Conservation (phyloP, 176 grass and related monocot genomes). For the Rhipidocladum racemiflorum region DNA sequence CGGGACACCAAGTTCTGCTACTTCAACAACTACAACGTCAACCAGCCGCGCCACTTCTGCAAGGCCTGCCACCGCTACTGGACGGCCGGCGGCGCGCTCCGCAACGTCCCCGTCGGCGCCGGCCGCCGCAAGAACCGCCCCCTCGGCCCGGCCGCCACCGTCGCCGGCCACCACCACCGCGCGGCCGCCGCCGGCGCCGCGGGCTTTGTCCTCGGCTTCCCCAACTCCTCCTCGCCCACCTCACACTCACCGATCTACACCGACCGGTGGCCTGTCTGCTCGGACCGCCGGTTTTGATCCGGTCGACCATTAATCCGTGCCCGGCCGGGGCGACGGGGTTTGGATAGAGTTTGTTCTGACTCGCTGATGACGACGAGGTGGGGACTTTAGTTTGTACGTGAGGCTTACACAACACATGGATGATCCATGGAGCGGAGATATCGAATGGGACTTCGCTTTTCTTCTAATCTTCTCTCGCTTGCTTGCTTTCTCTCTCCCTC, state of each 20-base stretch:
- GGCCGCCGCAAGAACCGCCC: conserved; percentile 59
- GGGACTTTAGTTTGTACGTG: conserved; percentile 13
- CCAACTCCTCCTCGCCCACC: conserved; percentile 24
- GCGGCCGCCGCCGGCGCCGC: not conserved
- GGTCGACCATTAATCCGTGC: not conserved
- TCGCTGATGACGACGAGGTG: not conserved
- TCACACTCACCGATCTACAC: conserved; percentile 35
- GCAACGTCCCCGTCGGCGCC: conserved; percentile 77
- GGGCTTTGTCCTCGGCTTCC: conserved; percentile 47
- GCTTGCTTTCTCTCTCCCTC: not conserved
- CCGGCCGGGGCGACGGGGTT: not conserved
- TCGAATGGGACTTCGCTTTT: not conserved
- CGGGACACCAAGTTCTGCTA: conserved; percentile 77
- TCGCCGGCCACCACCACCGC: not conserved
- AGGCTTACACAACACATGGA: conserved; percentile 11
- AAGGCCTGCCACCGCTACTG: conserved; percentile 92
- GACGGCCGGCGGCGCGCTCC: conserved; percentile 80
- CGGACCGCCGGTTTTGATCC: conserved; percentile 43
- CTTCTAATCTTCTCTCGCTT: not conserved
- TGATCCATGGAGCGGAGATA: not conserved
- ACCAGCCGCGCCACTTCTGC: conserved; percentile 86
- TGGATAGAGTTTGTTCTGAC: conserved; percentile 35
- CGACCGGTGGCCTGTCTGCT: conserved; percentile 44
- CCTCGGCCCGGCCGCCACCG: conserved; percentile 7
- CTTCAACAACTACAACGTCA: conserved; percentile 79